Conservation (phyloP, 2,329 filamentous ascomycete genomes). For the Colletotrichum scovillei region DNA sequence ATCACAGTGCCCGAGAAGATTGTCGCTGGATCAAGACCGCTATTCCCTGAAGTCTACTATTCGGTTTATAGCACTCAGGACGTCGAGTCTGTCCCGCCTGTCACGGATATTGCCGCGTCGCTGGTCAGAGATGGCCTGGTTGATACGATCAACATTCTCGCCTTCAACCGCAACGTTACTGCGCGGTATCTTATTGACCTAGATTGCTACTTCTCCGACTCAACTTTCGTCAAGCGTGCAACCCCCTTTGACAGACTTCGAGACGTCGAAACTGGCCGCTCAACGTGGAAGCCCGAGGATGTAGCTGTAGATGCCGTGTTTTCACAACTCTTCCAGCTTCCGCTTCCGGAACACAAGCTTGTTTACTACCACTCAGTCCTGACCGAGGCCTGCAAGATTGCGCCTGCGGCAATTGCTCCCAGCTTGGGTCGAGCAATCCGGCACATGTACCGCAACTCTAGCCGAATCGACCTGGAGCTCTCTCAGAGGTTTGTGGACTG, state of each 20-base stretch:
- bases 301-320: slow-evolving; percentile 98
- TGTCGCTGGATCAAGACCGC: slow-evolving; percentile 76
- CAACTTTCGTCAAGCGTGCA: slow-evolving; percentile 92
- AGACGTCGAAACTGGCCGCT: slow-evolving; percentile 71
- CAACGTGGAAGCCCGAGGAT: slow-evolving; percentile 97
- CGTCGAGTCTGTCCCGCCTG: slow-evolving; percentile 86
- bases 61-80: slow-evolving; percentile 92
- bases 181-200: slow-evolving; percentile 93
- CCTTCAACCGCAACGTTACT: slow-evolving; percentile 90
- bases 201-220: slow-evolving; percentile 91
- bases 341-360: slow-evolving; percentile 88
- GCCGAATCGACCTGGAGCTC: slow-evolving; percentile 88
- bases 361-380: slow-evolving; percentile 97
- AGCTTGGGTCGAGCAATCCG: slow-evolving; percentile 93
- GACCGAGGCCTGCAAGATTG: slow-evolving; percentile 95
- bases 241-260: slow-evolving; percentile 92
- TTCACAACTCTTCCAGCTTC: slow-evolving; percentile 91
- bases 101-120: slow-evolving; percentile 80
- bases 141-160: slow-evolving; percentile 93
- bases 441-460: slow-evolving; percentile 85
- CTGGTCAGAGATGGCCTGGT: slow-evolving; percentile 86
- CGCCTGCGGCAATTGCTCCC: slow-evolving; percentile 94
- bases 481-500: slow-evolving; percentile 92
- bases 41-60: slow-evolving; percentile 94
- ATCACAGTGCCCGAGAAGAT: slow-evolving; percentile 82